These are phyloP conservation scores for Powellomyces hirtus DNA, from an alignment of 192 early-diverging fungal genomes.

Conservation along the genomic window DNA sequence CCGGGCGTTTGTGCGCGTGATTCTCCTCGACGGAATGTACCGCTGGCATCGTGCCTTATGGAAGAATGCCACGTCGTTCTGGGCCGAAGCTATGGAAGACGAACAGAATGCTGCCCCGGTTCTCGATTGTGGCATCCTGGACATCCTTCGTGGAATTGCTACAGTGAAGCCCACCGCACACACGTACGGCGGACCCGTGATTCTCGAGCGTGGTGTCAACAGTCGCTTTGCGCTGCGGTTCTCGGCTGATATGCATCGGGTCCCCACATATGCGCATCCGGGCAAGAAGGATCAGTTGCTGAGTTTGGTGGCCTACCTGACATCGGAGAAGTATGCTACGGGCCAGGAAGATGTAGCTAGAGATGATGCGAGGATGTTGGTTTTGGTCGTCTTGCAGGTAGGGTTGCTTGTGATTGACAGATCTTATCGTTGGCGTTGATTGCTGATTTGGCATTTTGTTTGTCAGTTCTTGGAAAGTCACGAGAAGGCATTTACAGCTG, in stretches of 20 bases:
- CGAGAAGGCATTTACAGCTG: background rate
- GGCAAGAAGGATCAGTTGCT: constrained; percentile 31
- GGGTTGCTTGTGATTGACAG: background rate
- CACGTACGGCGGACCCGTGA: background rate
- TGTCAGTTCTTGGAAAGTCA: constrained; percentile 11
- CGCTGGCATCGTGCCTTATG: constrained; percentile 36
- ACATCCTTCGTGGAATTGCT: background rate
- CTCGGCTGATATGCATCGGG: constrained; percentile 8
- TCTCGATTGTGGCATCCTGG: background rate
- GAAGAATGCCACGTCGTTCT: constrained; percentile 31
- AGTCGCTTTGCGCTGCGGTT: constrained; percentile 2
- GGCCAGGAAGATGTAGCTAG: background rate
- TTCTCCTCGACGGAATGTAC: constrained; percentile 33
- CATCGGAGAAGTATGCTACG: background rate
- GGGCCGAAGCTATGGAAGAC: constrained; percentile 12
- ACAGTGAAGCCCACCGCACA: background rate
- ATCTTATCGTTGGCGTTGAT: background rate
- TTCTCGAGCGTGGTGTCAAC: constrained; percentile 1
- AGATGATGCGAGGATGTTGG: background rate
- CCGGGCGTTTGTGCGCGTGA: background rate
- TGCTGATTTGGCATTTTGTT: background rate
- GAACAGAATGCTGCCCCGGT: background rate
- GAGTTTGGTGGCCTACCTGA: background rate
- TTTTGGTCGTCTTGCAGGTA: background rate
- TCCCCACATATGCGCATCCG: constrained; percentile 35